phyloP scores from a whole-genome alignment of 208 protist genomes.

The Balamuthia mandrillaris region DNA sequence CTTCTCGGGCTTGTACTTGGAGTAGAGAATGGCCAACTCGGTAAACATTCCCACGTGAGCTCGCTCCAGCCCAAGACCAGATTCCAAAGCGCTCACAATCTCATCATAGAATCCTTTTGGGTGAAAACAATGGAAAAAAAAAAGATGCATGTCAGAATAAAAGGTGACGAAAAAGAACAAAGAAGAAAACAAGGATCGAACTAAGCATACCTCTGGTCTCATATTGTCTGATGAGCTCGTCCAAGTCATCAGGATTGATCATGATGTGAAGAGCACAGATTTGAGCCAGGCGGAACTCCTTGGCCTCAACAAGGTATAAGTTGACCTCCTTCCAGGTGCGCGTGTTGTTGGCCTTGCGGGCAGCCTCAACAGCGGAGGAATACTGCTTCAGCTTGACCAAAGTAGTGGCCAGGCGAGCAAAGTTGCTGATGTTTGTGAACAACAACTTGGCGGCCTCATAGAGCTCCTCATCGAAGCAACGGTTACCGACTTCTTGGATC shows the following conservation, averaged over 20 bases:
- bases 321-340: conserved; percentile 91
- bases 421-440: conserved; percentile 95
- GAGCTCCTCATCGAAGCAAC: conserved; percentile 93
- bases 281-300: conserved; percentile 96
- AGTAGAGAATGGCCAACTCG: conserved; percentile 97
- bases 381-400: conserved; percentile 93
- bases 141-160: neutral
- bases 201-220: conserved; percentile 69
- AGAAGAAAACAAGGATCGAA: neutral
- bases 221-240: conserved; percentile 80
- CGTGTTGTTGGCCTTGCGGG: conserved; percentile 93
- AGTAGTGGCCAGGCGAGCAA: conserved; percentile 88
- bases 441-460: conserved; percentile 97
- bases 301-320: conserved; percentile 92
- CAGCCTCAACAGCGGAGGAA: conserved; percentile 94
- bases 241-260: conserved; percentile 95
- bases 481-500: conserved; percentile 92
- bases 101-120: conserved; percentile 59
- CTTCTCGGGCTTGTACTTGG: conserved; percentile 97
- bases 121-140: neutral
- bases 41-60: conserved; percentile 99
- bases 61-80: conserved; percentile 86
- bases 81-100: conserved; percentile 90
- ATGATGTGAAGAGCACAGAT: conserved; percentile 96
- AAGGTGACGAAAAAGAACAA: neutral